Evolutionary conservation across 352 stramenopile genomes (phyloP).

Genomic region (Pythium guiyangense): DNA sequence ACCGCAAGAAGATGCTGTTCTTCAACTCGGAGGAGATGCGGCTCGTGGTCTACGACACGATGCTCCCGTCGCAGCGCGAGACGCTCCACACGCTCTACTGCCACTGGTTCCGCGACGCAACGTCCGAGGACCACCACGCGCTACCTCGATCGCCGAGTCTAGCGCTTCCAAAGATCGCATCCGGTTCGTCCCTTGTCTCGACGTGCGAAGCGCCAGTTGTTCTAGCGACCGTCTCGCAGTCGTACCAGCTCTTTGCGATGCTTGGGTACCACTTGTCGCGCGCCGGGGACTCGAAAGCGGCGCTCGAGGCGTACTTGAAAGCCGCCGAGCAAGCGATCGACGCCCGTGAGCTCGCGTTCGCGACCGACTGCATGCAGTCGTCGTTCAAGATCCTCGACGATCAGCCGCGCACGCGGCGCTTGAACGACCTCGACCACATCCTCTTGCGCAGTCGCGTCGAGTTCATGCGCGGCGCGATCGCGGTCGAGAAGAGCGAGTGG

Average conservation of each 20-base stretch:
- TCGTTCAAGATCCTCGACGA: conserved; percentile 63
- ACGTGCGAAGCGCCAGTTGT: conserved; percentile 1
- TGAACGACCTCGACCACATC: conserved; percentile 57
- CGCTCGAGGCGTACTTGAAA: conserved; percentile 58
- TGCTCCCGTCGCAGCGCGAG: conserved; percentile 62
- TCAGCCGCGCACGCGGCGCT: conserved; percentile 27
- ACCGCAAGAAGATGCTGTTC: conserved; percentile 51
- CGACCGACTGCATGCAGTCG: conserved; percentile 71
- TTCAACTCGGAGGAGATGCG: conserved; percentile 69
- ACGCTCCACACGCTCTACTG: conserved; percentile 57
- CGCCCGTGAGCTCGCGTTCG: conserved; percentile 54
- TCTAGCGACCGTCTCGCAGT: not conserved
- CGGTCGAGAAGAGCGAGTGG: conserved; percentile 71
- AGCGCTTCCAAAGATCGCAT: not conserved
- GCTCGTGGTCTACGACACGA: conserved; percentile 58
- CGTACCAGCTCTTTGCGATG: conserved; percentile 56
- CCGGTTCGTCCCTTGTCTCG: not conserved
- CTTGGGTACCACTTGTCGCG: conserved; percentile 65
- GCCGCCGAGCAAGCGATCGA: conserved; percentile 57
- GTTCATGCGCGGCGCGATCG: conserved; percentile 66
- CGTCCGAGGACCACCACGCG: not conserved
- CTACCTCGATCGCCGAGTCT: not conserved
- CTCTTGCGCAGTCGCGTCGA: conserved; percentile 64
- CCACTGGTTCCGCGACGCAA: conserved; percentile 44
- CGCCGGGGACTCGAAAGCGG: conserved; percentile 38